Evolutionary conservation across 2,329 filamentous ascomycete species (phyloP).

Genomic region (Monosporascus sp.): DNA sequence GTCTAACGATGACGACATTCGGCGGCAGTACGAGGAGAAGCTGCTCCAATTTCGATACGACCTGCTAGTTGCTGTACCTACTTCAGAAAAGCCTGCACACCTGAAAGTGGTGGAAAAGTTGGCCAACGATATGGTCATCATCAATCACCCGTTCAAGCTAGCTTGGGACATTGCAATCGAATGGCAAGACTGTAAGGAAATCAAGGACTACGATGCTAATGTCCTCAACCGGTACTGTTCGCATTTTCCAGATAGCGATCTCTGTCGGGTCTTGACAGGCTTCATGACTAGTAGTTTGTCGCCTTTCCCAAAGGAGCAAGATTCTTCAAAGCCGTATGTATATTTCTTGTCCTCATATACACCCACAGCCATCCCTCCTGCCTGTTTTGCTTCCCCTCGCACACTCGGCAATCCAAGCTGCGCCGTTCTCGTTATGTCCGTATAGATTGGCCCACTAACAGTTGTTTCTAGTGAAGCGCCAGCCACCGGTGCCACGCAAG

Average conservation of each 20-base stretch:
- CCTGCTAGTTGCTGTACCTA: slow-evolving; percentile 61
- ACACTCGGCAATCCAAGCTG: no score
- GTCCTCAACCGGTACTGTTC: slow-evolving; percentile 75
- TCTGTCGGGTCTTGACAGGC: slow-evolving; percentile 74
- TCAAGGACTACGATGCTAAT: slow-evolving; percentile 71
- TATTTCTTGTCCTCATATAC: neutral
- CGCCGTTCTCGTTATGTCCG: no score
- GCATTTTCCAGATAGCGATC: slow-evolving; percentile 78
- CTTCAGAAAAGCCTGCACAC: slow-evolving; percentile 62
- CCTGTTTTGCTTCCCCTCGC: no score
- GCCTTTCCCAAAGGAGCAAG: slow-evolving; percentile 56
- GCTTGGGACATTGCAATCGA: slow-evolving; percentile 91
- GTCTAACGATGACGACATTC: slow-evolving; percentile 78
- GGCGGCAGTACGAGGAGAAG: slow-evolving; percentile 86
- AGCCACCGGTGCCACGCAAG: slow-evolving; percentile 20
- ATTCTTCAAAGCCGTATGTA: slow-evolving; percentile 6
- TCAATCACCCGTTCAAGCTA: slow-evolving; percentile 82
- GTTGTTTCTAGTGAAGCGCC: slow-evolving; percentile 4
- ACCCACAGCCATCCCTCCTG: neutral
- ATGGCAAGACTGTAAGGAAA: slow-evolving; percentile 73
- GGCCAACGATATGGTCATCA: slow-evolving; percentile 90
- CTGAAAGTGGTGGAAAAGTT: slow-evolving; percentile 68
- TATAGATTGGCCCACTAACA: neutral
- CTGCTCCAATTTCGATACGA: slow-evolving; percentile 77
- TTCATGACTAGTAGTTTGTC: slow-evolving; percentile 81